Conservation (phyloP, 83 land plant genomes). For the Picea abies region DNA sequence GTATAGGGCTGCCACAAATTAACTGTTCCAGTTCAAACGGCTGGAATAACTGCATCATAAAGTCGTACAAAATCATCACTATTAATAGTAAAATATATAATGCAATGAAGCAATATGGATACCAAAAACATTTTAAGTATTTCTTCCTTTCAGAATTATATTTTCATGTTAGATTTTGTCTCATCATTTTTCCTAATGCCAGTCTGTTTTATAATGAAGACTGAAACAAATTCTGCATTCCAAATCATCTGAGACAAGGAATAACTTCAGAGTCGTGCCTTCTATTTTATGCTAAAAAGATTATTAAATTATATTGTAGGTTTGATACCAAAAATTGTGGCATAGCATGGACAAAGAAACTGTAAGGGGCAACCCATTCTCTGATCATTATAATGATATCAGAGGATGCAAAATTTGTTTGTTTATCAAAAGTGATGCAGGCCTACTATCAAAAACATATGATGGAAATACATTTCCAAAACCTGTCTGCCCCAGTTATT, state of each 20-base stretch:
- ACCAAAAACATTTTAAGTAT: background rate
- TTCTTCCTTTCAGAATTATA: background rate
- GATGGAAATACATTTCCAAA: too few relatives aligned
- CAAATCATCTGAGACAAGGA: background rate
- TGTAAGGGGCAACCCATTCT: background rate
- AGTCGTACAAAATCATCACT: background rate
- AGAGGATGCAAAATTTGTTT: background rate
- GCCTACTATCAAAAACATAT: too few relatives aligned
- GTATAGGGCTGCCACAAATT: constrained; percentile 35
- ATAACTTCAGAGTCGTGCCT: background rate
- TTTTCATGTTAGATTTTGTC: background rate
- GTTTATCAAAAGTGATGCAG: too few relatives aligned
- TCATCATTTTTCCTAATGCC: background rate
- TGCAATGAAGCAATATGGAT: background rate
- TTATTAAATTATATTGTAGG: background rate
- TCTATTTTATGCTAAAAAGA: background rate
- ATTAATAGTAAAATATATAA: background rate
- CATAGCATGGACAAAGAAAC: background rate
- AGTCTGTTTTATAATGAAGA: background rate
- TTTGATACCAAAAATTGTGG: background rate
- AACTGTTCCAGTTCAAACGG: constrained; percentile 34
- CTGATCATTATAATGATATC: background rate
- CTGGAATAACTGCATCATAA: constrained; percentile 28
- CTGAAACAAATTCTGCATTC: background rate
- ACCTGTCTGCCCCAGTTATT: too few relatives aligned